Evolutionary conservation across 495 filamentous ascomycete genomes (phyloP), one percentile per base, ranked within the genome.

Genomic region (Aspergillus ellipticus): DNA sequence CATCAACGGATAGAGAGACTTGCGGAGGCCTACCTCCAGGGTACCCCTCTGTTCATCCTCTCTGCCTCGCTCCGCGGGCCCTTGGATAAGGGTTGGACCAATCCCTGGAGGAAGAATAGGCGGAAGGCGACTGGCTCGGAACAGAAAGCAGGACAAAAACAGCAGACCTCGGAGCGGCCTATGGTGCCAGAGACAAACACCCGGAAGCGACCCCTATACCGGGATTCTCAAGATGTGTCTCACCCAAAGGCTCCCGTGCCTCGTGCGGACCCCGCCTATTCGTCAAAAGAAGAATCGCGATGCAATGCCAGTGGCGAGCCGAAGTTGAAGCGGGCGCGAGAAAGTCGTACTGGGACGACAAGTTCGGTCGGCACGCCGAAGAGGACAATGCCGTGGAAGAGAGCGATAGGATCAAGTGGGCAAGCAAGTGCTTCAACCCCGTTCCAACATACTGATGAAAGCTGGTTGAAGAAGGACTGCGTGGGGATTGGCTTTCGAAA

Each of bases 11-110:
- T 83, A 51, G 86, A 90, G 65, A 69, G 72, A 4, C 68, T 83
- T 16, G 87, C 79, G 8, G 70, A 78, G 31, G 69, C 79, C 15
- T 90, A 84, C 57, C 72, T 88, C 22, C 65, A 77, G 16, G 86
- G 86, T 1, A 72, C 73, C 29, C 75, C 78, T 2, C 57, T 86
- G 1, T 77, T 81, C 51, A 79, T 92, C 16, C 65, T 85, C 2
- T 87, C 85, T 5, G 83, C 86, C 11, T 74, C 76, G 9, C 68
- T 90, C 16, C 75, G 70, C 19, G 87, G 87, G 0, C 87, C 87
- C 0, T 86, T 89, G 48, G 78, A 83, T 15, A 66, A 74, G 0
- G 78, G 74, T 24, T 90, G 87, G 87, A 56, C 59, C 21, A 89
- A 89, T 58, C 87, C 86, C 0, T 89, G 85, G 87, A 73, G 60